phyloP scores from a whole-genome alignment of 495 filamentous ascomycete genomes.

The Durotheca rogersii region DNA sequence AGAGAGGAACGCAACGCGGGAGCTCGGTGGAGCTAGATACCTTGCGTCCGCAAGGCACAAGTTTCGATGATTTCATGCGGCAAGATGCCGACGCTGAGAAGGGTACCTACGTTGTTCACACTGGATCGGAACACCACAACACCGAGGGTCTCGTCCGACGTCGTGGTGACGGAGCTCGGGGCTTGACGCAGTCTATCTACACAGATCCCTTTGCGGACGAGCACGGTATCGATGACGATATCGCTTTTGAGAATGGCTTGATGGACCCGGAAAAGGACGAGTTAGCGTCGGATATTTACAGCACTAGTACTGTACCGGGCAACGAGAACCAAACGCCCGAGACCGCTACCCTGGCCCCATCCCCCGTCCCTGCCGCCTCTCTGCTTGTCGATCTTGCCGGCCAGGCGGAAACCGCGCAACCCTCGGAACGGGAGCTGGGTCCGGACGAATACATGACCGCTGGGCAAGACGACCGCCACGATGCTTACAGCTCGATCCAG shows the following conservation, averaged over 20 bases:
- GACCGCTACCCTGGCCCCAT: conserved; percentile 25
- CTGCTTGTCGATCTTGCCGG: conserved; percentile 37
- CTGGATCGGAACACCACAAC: conserved; percentile 41
- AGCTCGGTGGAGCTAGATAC: conserved; percentile 18
- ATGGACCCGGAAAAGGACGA: conserved; percentile 48
- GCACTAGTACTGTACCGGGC: conserved; percentile 45
- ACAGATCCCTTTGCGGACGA: conserved; percentile 64
- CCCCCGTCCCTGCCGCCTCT: conserved; percentile 23
- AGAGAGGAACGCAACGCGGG: conserved; percentile 35
- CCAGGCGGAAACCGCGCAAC: conserved; percentile 10
- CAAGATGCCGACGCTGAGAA: conserved; percentile 45
- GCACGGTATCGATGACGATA: conserved; percentile 49
- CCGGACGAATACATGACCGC: conserved; percentile 50
- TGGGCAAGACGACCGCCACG: conserved; percentile 40
- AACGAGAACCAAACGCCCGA: conserved; percentile 16
- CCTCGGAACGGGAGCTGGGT: conserved; percentile 39
- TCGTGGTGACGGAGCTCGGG: conserved; percentile 50
- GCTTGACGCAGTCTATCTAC: conserved; percentile 53
- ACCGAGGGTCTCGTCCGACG: conserved; percentile 47
- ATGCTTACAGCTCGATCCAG: conserved; percentile 54
- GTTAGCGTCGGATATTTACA: conserved; percentile 53
- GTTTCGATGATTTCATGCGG: conserved; percentile 57
- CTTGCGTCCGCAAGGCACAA: conserved; percentile 34
- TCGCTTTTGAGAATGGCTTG: conserved; percentile 39
- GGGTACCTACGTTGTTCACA: conserved; percentile 55